phyloP scores from a whole-genome alignment of 2,329 filamentous ascomycete species.

The Hypoxylon sp. region DNA sequence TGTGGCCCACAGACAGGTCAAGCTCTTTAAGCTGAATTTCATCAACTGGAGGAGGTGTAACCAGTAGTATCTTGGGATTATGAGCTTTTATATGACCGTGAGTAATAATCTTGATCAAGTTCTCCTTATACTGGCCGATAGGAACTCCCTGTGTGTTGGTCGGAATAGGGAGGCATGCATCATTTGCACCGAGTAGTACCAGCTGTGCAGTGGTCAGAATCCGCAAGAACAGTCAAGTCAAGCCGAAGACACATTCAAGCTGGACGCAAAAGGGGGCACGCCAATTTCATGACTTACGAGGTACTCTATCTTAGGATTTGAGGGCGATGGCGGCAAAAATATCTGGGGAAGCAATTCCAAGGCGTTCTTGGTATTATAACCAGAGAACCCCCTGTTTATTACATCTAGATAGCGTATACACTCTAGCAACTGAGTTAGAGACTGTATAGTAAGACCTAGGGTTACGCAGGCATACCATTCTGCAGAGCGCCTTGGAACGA shows the following conservation, averaged over 20 bases:
- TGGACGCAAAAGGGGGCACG: background rate
- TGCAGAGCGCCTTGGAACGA: slow-evolving; percentile 81
- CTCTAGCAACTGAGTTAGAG: slow-evolving; percentile 61
- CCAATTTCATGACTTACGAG: slow-evolving; percentile 64
- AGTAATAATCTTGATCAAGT: slow-evolving; percentile 78
- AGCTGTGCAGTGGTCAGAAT: slow-evolving; percentile 63
- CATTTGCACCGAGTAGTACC: slow-evolving; percentile 91
- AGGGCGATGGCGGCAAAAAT: slow-evolving; percentile 74
- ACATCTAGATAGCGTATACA: slow-evolving; percentile 86
- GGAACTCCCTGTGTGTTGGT: slow-evolving; percentile 81
- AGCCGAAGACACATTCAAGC: slow-evolving; percentile 28
- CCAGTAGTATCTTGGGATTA: slow-evolving; percentile 78
- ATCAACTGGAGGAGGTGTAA: slow-evolving; percentile 87
- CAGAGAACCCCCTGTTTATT: slow-evolving; percentile 88
- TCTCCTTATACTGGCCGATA: slow-evolving; percentile 80
- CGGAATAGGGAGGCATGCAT: slow-evolving; percentile 77
- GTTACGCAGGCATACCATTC: slow-evolving; percentile 65
- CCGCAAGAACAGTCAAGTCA: slow-evolving; percentile 1
- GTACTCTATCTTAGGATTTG: slow-evolving; percentile 74
- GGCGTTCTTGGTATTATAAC: slow-evolving; percentile 86
- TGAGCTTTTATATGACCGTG: slow-evolving; percentile 80
- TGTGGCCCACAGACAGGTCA: slow-evolving; percentile 64
- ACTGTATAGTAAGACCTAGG: slow-evolving; percentile 4
- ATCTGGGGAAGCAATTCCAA: slow-evolving; percentile 77
- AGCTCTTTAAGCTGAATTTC: slow-evolving; percentile 74